Percentiles rank a stretch among this genome's conserved stretches.
These are phyloP conservation scores for Porcisia hertigi DNA, from an alignment of 208 protist species.

Conservation along the genomic window DNA sequence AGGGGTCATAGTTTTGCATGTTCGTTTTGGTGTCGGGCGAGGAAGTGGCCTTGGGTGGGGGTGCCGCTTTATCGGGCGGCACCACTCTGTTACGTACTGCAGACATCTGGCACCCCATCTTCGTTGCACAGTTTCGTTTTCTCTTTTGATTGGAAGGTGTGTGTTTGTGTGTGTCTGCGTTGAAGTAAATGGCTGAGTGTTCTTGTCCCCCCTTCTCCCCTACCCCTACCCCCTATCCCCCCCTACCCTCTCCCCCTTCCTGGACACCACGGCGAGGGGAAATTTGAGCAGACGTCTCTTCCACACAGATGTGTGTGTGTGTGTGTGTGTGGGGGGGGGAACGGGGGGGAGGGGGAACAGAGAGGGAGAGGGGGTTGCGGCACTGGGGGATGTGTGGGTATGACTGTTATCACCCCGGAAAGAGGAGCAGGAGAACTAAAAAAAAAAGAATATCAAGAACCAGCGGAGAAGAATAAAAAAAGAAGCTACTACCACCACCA, in stretches of 20 bases:
- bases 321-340: background rate
- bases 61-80: background rate
- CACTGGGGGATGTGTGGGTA: too few species aligned
- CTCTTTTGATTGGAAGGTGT: background rate
- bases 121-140: background rate
- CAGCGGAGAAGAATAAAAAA: too few species aligned
- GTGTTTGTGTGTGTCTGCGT: background rate
- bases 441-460: too few species aligned
- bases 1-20: background rate
- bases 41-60: background rate
- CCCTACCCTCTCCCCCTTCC: too few species aligned
- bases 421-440: too few species aligned
- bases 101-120: slow-evolving; percentile 41
- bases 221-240: background rate
- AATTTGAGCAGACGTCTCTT: too few species aligned
- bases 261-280: too few species aligned
- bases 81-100: slow-evolving; percentile 6
- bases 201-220: background rate
- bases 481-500: too few species aligned
- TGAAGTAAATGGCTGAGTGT: too few species aligned
- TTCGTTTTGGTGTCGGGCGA: background rate
- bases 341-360: background rate
- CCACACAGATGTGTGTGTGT: background rate
- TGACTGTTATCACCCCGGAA: too few species aligned
- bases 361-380: too few species aligned